These are phyloP conservation scores for Sarocladium brachiariae DNA, from an alignment of 2,329 filamentous ascomycete species.

Conservation along the genomic window DNA sequence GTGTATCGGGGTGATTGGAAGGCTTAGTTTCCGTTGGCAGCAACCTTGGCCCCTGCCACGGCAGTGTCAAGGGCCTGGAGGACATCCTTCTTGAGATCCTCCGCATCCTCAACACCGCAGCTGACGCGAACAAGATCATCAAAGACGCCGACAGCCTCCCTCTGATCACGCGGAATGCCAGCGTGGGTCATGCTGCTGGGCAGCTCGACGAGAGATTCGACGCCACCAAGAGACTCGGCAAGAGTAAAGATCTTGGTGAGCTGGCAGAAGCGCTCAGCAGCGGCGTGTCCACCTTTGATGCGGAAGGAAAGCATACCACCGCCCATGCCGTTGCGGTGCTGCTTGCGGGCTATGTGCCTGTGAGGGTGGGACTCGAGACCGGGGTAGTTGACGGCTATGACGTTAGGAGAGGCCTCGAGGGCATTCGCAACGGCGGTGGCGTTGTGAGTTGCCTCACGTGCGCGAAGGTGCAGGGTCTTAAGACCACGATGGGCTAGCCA, in stretches of 20 bases:
- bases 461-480: slow-evolving; percentile 93
- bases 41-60: slow-evolving; percentile 32
- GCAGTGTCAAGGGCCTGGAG: slow-evolving; percentile 76
- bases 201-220: slow-evolving; percentile 87
- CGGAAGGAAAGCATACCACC: slow-evolving; percentile 98
- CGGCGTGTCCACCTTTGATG: slow-evolving; percentile 75
- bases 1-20: too few species aligned
- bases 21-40: slow-evolving; percentile 17
- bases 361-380: slow-evolving; percentile 84
- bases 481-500: slow-evolving; percentile 97
- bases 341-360: slow-evolving; percentile 74
- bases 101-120: slow-evolving; percentile 87
- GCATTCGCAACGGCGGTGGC: slow-evolving; percentile 69
- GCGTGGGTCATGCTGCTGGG: slow-evolving; percentile 96
- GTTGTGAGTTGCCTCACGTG: slow-evolving; percentile 76
- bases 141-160: slow-evolving; percentile 88
- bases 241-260: slow-evolving; percentile 84
- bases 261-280: slow-evolving; percentile 90
- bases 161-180: slow-evolving; percentile 82
- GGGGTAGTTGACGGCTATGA: slow-evolving; percentile 91
- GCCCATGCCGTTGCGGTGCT: slow-evolving; percentile 90
- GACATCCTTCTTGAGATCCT: slow-evolving; percentile 77
- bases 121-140: slow-evolving; percentile 91
- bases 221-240: slow-evolving; percentile 84
- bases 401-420: slow-evolving; percentile 72